Conservation (phyloP, 345 rosid species). For the Eucalyptus microcorys region DNA sequence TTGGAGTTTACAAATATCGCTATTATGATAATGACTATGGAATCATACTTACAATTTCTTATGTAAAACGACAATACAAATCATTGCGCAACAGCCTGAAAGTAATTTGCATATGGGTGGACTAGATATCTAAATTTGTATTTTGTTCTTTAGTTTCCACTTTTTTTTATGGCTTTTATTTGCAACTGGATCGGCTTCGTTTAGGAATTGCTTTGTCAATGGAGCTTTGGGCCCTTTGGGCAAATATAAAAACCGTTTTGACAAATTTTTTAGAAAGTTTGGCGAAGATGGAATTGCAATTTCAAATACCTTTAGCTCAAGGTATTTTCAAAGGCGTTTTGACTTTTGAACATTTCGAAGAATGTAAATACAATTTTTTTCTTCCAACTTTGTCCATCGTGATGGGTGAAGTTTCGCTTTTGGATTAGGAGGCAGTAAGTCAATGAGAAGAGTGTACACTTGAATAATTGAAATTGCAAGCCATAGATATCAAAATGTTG, state of each 20-base stretch:
- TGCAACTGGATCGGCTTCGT: background rate
- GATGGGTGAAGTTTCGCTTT: no score
- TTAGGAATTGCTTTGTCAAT: no score
- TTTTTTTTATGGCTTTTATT: background rate
- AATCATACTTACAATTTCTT: background rate
- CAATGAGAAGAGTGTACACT: background rate
- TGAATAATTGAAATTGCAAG: background rate
- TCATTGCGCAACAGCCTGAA: background rate
- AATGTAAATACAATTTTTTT: no score
- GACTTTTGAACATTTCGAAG: no score
- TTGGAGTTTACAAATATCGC: background rate
- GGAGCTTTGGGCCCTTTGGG: no score
- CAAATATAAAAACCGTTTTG: no score
- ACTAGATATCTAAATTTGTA: background rate
- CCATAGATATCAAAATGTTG: background rate
- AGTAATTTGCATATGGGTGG: background rate
- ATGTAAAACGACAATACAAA: background rate
- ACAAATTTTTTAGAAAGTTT: no score
- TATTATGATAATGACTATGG: background rate
- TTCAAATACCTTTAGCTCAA: no score
- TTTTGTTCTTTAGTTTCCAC: background rate
- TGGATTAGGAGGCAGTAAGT: background rate
- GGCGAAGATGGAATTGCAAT: no score
- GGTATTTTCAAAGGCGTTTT: rapidly evolving
- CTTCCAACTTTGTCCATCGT: no score